Percentiles rank a stretch among this genome's conserved stretches.
Evolutionary conservation across 768 basidiomycete species (phyloP).

Genomic region (Pholiota conissans): DNA sequence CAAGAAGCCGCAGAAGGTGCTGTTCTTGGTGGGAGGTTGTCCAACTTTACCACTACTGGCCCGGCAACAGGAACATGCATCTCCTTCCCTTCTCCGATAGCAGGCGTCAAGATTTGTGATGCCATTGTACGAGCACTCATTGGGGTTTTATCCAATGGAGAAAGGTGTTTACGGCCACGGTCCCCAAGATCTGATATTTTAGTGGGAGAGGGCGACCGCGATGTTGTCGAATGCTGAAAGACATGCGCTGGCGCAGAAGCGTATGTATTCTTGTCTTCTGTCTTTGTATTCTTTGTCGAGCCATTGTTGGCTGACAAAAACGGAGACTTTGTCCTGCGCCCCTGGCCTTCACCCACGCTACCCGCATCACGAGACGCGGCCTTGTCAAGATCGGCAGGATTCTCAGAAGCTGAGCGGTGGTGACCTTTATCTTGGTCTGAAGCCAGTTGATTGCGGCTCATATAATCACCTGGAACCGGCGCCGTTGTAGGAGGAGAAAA

Average conservation of each 20-base stretch:
- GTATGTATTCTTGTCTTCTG: conserved; percentile 23
- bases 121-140: conserved; percentile 23
- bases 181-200: conserved; percentile 6
- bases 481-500: conserved; percentile 53
- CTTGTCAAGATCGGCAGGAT: conserved; percentile 25
- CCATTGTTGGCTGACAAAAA: conserved; percentile 13
- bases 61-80: conserved; percentile 61
- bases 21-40: conserved; percentile 19
- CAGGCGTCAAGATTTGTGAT: conserved; percentile 52
- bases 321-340: conserved; percentile 13
- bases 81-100: conserved; percentile 62
- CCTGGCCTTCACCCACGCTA: conserved; percentile 40
- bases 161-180: conserved; percentile 11
- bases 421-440: conserved; percentile 29
- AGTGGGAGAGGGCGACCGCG: conserved; percentile 24
- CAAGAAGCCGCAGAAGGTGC: conserved; percentile 16
- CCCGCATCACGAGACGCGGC: conserved; percentile 38
- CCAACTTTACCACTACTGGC: conserved; percentile 56
- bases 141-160: conserved; percentile 15
- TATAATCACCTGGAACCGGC: conserved; percentile 32
- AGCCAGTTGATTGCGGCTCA: conserved; percentile 20
- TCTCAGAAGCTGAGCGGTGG: conserved; percentile 51
- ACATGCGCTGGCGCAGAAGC: conserved; percentile 20
- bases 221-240: conserved; percentile 16
- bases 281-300: conserved; percentile 15